Evolutionary conservation across 306 rosid species (phyloP).

Genomic region (Dalbergia cochinchinensis): DNA sequence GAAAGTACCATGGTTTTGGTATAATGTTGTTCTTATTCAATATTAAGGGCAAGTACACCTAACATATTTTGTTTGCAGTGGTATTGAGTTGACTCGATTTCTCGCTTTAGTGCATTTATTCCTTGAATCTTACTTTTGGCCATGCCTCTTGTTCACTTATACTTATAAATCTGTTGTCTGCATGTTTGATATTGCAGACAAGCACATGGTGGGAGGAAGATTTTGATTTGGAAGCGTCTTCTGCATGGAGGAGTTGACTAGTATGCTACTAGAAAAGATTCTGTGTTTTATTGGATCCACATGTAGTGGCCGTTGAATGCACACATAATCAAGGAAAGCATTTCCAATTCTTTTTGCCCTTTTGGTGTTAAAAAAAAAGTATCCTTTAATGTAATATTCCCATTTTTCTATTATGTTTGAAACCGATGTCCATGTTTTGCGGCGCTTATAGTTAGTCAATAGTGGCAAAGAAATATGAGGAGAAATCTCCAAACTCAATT

Average conservation of each 20-base stretch:
- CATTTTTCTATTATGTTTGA: conserved; percentile 15
- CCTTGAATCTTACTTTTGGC: conserved; percentile 17
- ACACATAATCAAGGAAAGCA: conserved; percentile 16
- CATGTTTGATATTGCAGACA: conserved; percentile 58
- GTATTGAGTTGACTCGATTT: conserved; percentile 4
- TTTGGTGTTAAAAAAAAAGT: background rate
- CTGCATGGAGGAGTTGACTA: conserved; percentile 87
- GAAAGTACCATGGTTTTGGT: background rate
- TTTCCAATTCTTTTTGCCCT: background rate
- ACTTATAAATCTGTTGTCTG: conserved; percentile 26
- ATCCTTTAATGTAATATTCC: conserved; percentile 31
- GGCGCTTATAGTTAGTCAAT: background rate
- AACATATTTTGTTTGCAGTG: conserved; percentile 4
- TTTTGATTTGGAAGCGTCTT: conserved; percentile 74
- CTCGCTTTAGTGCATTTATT: background rate
- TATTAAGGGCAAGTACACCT: background rate
- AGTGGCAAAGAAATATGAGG: conserved; percentile 21
- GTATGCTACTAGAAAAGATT: background rate
- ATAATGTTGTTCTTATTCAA: background rate
- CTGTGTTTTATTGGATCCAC: conserved; percentile 26
- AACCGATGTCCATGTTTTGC: conserved; percentile 3
- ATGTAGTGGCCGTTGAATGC: conserved; percentile 36
- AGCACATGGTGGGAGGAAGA: conserved; percentile 99
- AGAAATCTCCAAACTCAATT: conserved; percentile 22
- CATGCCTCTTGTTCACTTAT: conserved; percentile 26